A percentile compares a stretch with the other conserved stretches of the same genome.
Evolutionary conservation across 2,329 filamentous ascomycete genomes (phyloP).

Genomic region (Phialophora macrospora): DNA sequence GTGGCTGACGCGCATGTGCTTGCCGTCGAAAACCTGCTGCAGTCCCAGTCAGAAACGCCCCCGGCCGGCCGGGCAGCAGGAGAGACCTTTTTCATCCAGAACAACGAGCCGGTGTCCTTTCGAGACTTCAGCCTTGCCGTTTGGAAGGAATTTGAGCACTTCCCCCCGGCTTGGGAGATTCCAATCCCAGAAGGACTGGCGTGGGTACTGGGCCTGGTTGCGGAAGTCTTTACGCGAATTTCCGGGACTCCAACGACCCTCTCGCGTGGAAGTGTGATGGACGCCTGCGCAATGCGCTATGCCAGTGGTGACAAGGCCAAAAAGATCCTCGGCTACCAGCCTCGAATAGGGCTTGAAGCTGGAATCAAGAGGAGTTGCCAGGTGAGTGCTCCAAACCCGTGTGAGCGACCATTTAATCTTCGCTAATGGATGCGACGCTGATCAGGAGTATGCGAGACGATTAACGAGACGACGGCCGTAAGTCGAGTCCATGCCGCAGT

Average conservation of each 20-base stretch:
- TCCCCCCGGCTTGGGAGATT: constrained; percentile 54
- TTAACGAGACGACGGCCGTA: constrained; percentile 6
- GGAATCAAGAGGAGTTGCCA: constrained; percentile 57
- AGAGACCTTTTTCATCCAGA: constrained; percentile 54
- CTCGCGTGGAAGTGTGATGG: constrained; percentile 60
- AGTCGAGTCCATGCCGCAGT: neutral
- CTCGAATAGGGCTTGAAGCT: constrained; percentile 57
- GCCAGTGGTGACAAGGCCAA: constrained; percentile 59
- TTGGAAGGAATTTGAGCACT: constrained; percentile 58
- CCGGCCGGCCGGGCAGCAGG: constrained; percentile 45
- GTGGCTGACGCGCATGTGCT: constrained; percentile 53
- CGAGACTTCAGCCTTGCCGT: constrained; percentile 52
- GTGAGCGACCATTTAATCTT: neutral
- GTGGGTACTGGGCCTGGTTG: constrained; percentile 53
- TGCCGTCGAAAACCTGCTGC: constrained; percentile 50
- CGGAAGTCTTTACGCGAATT: constrained; percentile 56
- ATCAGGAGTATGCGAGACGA: constrained; percentile 32
- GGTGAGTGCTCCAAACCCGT: constrained; percentile 42
- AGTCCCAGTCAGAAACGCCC: constrained; percentile 41
- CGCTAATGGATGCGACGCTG: constrained; percentile 29
- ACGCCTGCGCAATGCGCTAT: constrained; percentile 60
- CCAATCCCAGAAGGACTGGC: constrained; percentile 56
- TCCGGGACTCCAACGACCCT: constrained; percentile 54
- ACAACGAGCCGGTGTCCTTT: constrained; percentile 53
- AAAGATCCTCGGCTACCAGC: constrained; percentile 58